A percentile compares a stretch with the other conserved stretches of the same genome.
Evolutionary conservation across 2,329 filamentous ascomycete genomes (phyloP).

Genomic region (Plenodomus tracheiphilus): DNA sequence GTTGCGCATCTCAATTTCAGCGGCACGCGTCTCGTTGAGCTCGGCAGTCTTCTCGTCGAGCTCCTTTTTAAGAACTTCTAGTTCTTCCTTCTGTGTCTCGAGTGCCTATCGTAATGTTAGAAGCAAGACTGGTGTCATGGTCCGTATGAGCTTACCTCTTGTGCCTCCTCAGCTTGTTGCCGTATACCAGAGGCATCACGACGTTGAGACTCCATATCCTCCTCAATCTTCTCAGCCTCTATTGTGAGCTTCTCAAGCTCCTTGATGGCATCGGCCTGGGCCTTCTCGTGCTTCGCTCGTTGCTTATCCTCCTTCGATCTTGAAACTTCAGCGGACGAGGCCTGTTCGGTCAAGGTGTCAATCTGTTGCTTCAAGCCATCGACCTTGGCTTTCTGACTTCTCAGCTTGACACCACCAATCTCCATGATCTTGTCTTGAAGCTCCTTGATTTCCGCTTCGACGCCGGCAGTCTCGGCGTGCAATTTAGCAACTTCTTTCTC

Average conservation of each 20-base stretch:
- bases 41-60: slow-evolving; percentile 84
- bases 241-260: slow-evolving; percentile 73
- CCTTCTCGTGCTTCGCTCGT: slow-evolving; percentile 81
- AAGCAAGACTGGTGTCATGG: not conserved
- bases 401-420: slow-evolving; percentile 89
- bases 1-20: slow-evolving; percentile 98
- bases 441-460: slow-evolving; percentile 89
- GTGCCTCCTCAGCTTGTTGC: slow-evolving; percentile 76
- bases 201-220: slow-evolving; percentile 76
- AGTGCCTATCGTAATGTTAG: slow-evolving; percentile 52
- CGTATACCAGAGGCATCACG: slow-evolving; percentile 74
- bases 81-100: slow-evolving; percentile 76
- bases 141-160: slow-evolving; percentile 51
- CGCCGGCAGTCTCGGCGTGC: slow-evolving; percentile 79
- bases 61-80: slow-evolving; percentile 78
- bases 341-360: slow-evolving; percentile 74
- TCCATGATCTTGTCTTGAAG: slow-evolving; percentile 99
- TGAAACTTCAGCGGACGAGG: slow-evolving; percentile 82
- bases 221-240: slow-evolving; percentile 78
- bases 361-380: slow-evolving; percentile 85
- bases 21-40: slow-evolving; percentile 83
- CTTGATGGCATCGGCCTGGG: slow-evolving; percentile 74
- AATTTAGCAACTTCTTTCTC: slow-evolving; percentile 80
- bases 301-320: slow-evolving; percentile 95
- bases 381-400: slow-evolving; percentile 87